These are phyloP conservation scores for Didymella lethalis DNA, from an alignment of 2,329 filamentous ascomycete genomes.

Conservation along the genomic window DNA sequence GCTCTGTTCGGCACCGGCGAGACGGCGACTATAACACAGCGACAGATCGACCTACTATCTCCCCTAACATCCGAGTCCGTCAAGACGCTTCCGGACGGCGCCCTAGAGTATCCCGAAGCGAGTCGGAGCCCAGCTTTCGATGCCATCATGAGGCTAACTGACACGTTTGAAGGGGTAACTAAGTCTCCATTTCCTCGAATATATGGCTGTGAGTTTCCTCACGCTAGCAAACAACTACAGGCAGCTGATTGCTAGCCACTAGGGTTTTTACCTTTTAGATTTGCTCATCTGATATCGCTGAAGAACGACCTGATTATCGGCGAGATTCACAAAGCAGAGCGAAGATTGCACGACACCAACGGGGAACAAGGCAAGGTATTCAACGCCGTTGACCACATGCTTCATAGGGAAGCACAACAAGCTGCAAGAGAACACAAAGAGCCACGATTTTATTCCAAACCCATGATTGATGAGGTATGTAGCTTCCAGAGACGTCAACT, in stretches of 20 bases:
- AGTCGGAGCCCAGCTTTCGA: background rate
- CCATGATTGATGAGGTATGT: background rate
- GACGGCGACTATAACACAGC: background rate
- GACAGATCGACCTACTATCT: background rate
- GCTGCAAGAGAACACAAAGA: background rate
- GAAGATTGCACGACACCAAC: background rate
- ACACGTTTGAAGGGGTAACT: background rate
- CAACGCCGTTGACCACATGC: background rate
- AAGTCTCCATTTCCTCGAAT: background rate
- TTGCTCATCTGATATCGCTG: background rate
- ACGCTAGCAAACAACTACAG: background rate
- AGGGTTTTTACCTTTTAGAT: background rate
- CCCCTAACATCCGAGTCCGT: background rate
- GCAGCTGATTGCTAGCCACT: background rate
- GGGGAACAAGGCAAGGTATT: background rate
- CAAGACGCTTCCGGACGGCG: background rate
- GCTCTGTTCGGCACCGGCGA: background rate
- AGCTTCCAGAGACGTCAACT: background rate
- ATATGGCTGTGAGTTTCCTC: background rate
- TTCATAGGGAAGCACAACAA: background rate
- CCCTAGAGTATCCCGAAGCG: background rate
- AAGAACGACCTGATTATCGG: background rate
- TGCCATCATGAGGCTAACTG: background rate
- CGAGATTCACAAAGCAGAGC: background rate
- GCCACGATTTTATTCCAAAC: background rate